phyloP scores from a whole-genome alignment of 1,284 basidiomycete genomes.

The Trametes versicolor region DNA sequence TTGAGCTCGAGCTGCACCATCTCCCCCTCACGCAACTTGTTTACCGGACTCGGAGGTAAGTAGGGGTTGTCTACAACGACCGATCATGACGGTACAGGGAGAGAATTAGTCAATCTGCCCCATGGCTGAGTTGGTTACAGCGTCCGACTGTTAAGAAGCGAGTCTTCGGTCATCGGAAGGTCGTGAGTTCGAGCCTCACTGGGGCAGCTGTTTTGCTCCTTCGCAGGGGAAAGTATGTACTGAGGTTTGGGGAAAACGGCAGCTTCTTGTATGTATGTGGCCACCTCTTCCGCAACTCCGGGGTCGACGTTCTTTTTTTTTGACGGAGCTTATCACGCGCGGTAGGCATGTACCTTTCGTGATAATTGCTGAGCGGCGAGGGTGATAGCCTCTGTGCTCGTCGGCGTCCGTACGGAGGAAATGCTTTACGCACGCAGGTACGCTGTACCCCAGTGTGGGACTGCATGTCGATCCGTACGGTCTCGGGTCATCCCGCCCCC shows the following conservation, averaged over 20 bases:
- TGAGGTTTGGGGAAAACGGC: too few species aligned
- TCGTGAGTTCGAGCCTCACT: slow-evolving; percentile 80
- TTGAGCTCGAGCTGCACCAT: neutral
- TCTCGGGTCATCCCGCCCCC: neutral
- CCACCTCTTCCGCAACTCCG: too few species aligned
- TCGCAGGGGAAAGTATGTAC: neutral
- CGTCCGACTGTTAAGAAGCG: slow-evolving; percentile 72
- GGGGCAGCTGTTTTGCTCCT: slow-evolving; percentile 57
- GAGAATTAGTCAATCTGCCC: slow-evolving; percentile 52
- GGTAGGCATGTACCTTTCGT: too few species aligned
- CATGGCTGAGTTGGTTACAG: slow-evolving; percentile 84
- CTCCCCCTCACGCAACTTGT: neutral
- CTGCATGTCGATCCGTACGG: neutral
- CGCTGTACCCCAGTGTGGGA: neutral
- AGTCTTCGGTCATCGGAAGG: slow-evolving; percentile 63
- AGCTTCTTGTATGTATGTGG: too few species aligned
- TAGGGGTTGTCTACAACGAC: too few species aligned
- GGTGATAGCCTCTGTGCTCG: neutral
- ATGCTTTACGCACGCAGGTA: slow-evolving; percentile 1
- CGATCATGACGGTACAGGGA: neutral
- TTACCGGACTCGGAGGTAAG: neutral
- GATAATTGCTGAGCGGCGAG: neutral
- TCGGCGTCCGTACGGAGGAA: neutral
- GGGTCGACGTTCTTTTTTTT: too few species aligned
- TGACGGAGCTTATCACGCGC: too few species aligned